These are phyloP conservation scores for Pseudoneurospora amorphoporcata DNA, from an alignment of 495 filamentous ascomycete species.

Conservation along the genomic window DNA sequence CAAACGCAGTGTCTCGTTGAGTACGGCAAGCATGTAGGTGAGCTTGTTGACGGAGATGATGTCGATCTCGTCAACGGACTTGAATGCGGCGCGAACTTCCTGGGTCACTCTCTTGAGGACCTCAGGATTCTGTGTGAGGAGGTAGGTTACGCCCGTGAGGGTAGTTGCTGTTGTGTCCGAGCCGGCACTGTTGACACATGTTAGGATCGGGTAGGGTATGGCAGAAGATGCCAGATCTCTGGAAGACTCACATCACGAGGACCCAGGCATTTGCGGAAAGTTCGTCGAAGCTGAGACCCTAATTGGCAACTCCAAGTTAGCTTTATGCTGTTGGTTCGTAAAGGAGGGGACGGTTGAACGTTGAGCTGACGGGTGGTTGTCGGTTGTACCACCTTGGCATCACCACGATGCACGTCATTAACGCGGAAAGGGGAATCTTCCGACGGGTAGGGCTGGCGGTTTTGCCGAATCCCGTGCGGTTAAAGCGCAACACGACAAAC, in stretches of 20 bases:
- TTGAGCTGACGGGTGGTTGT: background rate
- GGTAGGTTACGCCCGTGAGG: constrained; percentile 38
- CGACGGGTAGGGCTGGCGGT: background rate
- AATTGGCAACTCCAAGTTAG: background rate
- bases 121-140: constrained; percentile 34
- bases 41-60: constrained; percentile 30
- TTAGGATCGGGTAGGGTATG: background rate
- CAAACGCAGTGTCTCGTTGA: constrained; percentile 46
- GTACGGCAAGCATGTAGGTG: constrained; percentile 42
- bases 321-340: background rate
- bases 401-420: background rate
- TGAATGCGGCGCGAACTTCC: constrained; percentile 42
- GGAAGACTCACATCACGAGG: background rate
- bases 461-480: background rate
- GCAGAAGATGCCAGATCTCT: background rate
- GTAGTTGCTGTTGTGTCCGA: constrained; percentile 48
- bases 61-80: constrained; percentile 36
- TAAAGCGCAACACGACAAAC: background rate
- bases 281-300: background rate
- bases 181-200: constrained; percentile 3
- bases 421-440: background rate
- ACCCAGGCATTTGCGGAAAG: constrained; percentile 7
- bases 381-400: background rate
- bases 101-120: constrained; percentile 26
- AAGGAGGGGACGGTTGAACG: background rate